A percentile compares a stretch with the other conserved stretches of the same genome.
These are phyloP conservation scores for Diplodia sapinea DNA, from an alignment of 2,329 filamentous ascomycete species.

Conservation along the genomic window DNA sequence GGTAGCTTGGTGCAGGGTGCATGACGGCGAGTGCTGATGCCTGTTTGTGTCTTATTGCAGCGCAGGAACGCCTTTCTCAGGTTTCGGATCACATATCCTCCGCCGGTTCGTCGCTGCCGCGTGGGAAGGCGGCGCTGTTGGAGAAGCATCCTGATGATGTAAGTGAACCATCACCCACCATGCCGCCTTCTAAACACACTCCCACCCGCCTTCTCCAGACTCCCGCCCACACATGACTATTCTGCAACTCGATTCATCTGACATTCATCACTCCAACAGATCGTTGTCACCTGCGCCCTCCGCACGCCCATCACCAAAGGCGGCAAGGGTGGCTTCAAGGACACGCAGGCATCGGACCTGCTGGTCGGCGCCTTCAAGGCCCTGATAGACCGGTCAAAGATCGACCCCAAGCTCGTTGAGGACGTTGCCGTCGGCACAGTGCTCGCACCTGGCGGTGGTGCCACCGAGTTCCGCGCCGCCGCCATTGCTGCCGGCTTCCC, in stretches of 20 bases:
- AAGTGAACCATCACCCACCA: constrained; percentile 35
- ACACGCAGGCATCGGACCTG: constrained; percentile 85
- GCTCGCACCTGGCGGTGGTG: constrained; percentile 88
- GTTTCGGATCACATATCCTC: constrained; percentile 62
- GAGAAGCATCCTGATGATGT: constrained; percentile 65
- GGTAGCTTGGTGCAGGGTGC: background rate
- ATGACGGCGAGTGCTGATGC: background rate
- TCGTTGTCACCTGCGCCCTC: constrained; percentile 91
- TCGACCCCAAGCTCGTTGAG: constrained; percentile 86
- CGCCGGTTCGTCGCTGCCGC: constrained; percentile 44
- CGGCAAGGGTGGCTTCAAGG: constrained; percentile 93
- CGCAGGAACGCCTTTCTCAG: constrained; percentile 64
- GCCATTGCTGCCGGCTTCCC: constrained; percentile 91
- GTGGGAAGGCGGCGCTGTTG: constrained; percentile 52
- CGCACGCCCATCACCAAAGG: constrained; percentile 92
- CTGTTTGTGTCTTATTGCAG: constrained; percentile 41
- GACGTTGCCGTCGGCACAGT: constrained; percentile 93
- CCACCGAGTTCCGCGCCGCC: constrained; percentile 95
- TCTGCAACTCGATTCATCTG: background rate
- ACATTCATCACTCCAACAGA: constrained; percentile 42
- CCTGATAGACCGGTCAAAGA: constrained; percentile 76
- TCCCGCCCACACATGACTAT: background rate
- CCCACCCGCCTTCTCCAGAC: background rate
- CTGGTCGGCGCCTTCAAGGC: constrained; percentile 82
- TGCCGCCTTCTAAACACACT: no score